A percentile compares a stretch with the other conserved stretches of the same genome.
Conservation (phyloP, 2,329 filamentous ascomycete species). For the Pseudocercospora eumusae region DNA sequence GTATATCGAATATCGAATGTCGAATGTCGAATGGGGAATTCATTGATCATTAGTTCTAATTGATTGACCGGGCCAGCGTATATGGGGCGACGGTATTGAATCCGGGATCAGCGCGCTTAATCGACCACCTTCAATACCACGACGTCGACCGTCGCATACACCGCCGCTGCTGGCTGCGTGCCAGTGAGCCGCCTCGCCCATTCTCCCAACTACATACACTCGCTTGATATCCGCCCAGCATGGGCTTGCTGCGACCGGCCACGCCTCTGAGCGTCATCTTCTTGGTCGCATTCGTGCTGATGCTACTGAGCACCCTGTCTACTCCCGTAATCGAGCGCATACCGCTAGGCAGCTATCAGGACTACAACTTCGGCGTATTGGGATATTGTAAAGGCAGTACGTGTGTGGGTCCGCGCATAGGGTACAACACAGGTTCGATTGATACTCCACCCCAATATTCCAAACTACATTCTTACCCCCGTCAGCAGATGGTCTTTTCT, state of each 20-base stretch:
- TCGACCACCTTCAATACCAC: neutral
- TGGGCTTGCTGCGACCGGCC: slow-evolving; percentile 74
- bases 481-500: slow-evolving; percentile 51
- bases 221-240: slow-evolving; percentile 49
- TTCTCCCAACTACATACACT: slow-evolving; percentile 5
- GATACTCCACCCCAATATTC: neutral
- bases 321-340: slow-evolving; percentile 85
- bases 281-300: slow-evolving; percentile 77
- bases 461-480: neutral
- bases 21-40: too few species aligned
- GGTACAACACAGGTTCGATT: slow-evolving; percentile 77
- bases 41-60: too few species aligned
- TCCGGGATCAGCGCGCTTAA: neutral
- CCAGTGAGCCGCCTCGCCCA: neutral
- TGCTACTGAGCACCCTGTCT: slow-evolving; percentile 85
- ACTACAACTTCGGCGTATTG: slow-evolving; percentile 86
- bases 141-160: neutral
- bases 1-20: neutral
- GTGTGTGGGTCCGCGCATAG: slow-evolving; percentile 76
- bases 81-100: neutral
- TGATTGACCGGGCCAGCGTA: neutral
- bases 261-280: slow-evolving; percentile 87
- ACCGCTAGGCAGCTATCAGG: slow-evolving; percentile 74
- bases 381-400: slow-evolving; percentile 71
- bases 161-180: slow-evolving; percentile 1